Percentiles rank a stretch among this genome's conserved stretches.
These are phyloP conservation scores for Phytophthora sp. DNA, from an alignment of 352 stramenopile genomes.

Conservation along the genomic window DNA sequence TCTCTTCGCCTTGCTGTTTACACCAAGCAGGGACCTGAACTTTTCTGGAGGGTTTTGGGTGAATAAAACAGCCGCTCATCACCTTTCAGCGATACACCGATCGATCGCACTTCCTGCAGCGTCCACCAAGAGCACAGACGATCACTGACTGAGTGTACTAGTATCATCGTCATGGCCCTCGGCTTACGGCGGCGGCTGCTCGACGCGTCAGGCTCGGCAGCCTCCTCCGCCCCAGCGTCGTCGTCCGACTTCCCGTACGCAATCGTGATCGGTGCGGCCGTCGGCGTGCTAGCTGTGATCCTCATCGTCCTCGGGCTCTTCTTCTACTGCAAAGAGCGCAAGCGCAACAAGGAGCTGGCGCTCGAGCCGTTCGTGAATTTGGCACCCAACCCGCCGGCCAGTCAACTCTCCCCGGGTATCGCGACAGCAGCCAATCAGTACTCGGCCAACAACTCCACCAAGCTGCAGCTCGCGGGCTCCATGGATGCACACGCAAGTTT, in stretches of 20 bases:
- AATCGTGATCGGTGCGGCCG: slow-evolving; percentile 35
- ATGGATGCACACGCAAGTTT: slow-evolving; percentile 28
- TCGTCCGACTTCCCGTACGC: slow-evolving; percentile 35
- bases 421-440: slow-evolving; percentile 25
- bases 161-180: neutral
- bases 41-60: slow-evolving; percentile 22
- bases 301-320: slow-evolving; percentile 31
- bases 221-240: neutral
- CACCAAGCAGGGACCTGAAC: slow-evolving; percentile 10
- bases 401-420: slow-evolving; percentile 34
- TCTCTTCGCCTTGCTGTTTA: slow-evolving; percentile 4
- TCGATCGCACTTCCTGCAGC: slow-evolving; percentile 21
- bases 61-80: slow-evolving; percentile 15
- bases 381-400: slow-evolving; percentile 30
- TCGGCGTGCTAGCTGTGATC: slow-evolving; percentile 39
- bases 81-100: slow-evolving; percentile 4
- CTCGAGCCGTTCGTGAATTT: slow-evolving; percentile 44
- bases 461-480: slow-evolving; percentile 11
- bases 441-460: slow-evolving; percentile 2
- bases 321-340: slow-evolving; percentile 37
- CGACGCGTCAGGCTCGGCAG: neutral
- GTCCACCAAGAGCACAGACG: slow-evolving; percentile 15
- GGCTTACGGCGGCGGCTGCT: slow-evolving; percentile 13
- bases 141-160: too few species aligned
- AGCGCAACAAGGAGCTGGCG: slow-evolving; percentile 33